Base-by-base conservation (phyloP, 2,329 filamentous ascomycete genomes). In the Epichloe gansuensis region DNA sequence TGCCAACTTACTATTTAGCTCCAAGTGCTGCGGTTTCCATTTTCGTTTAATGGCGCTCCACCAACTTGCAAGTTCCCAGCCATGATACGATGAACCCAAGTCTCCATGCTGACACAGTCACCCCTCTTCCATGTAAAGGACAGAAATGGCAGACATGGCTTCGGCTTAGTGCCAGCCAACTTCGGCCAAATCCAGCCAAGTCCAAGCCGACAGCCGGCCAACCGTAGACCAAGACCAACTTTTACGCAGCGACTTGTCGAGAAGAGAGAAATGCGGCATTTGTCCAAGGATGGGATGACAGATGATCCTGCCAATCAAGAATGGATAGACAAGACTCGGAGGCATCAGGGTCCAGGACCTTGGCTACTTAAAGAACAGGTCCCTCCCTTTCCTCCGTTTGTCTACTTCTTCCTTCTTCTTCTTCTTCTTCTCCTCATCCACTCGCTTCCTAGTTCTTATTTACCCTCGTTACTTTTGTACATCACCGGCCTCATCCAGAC, bases 291-390 rank as follows among this genome's bases (percentile, higher is more conserved):
- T 23, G 31, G 31, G 3, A 31, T 31, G 31, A 31, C 31, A 31
- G 31, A 23, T 23, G 23, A 23, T 23, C 3, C 23, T 23, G 23
- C 23, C 23, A 23, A 3, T 3, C 23, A 23, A 41, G 17, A 21
- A 4, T 13, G n/a, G 17, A 21, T 21, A 21, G 17, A 21, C 17
- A 21, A 17, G 40, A 15, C n/a, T 12, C 8, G 23, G 41, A 43
- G 41, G 41, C 6, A 43, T 23, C 11, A 12, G 11, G 11, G 7
- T 13, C 2, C 41, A 43, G 17, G 41, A 11, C 5, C 13, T 23
- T 43, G 36, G 38, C 45, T 65, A 66, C 62, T 66, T 66, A 67
- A 67, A 64, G 58, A 49, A 54, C 54, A 36, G 43, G 48, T 27
- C 54, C 53, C 56, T 52, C 60, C 58, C 52, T 34, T 17, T 17